Evolutionary conservation across 768 basidiomycete species (phyloP), one percentile per base, ranked within the genome.

Genomic region (Termitomyces bulborhizus): DNA sequence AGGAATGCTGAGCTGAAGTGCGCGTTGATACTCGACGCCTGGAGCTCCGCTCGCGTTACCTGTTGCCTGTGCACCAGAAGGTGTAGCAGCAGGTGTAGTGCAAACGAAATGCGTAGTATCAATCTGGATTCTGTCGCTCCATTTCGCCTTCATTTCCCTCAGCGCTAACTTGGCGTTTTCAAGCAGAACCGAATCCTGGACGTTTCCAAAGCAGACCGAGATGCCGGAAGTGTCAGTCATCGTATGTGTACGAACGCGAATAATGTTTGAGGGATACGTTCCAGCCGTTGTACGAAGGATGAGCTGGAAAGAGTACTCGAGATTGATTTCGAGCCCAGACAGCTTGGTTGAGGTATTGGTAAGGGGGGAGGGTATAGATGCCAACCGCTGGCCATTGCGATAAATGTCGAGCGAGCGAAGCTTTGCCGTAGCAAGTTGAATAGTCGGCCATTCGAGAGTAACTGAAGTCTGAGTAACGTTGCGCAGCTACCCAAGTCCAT

Each of bases 101-200:
- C 94, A 96, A 41, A 98, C 94, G 61, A 97, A 99, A 69, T 99
- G 96, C 0, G 95, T 98, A 9, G 96, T 98, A 66, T 99, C 96
- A 55, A 98, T 95, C 73, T 95, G 91, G 40, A 99, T 94, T 64
- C 84, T 88, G 60, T 95, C 88, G 63, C 85, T 90, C 86, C 88
- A 94, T 60, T 88, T 88, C 0, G 92, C 96, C 41, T 79, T 81
- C 89, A 98, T 97, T 63, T 90, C 85, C 45, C 78, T 67, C 51
- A 99, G 70, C 7, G 93, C 91, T 53, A 82, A 67, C 68, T 91
- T 92, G 32, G 88, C 85, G 58, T 93, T 85, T 64, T 90, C 87
- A 54, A 96, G 76, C 55, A 95, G 66, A 3, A 82, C 78, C 0
- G 71, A 55, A 60, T 97, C 93, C 56, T 90, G 80, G 1, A 97